These are phyloP conservation scores for Fistulinella cinereoalba DNA, from an alignment of 1,284 basidiomycete species.

Conservation along the genomic window DNA sequence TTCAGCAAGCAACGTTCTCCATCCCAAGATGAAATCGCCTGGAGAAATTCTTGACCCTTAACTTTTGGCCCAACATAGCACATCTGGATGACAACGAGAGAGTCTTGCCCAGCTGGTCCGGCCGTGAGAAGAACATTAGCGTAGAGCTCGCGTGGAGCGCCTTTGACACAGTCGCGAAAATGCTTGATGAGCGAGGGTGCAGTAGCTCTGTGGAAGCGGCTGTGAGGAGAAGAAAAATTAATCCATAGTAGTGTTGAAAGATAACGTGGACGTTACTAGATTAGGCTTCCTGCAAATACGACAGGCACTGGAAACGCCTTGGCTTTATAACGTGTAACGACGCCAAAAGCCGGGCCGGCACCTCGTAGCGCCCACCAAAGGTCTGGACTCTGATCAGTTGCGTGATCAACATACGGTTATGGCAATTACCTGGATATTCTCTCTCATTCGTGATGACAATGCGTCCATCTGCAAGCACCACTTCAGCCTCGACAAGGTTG, in stretches of 20 bases:
- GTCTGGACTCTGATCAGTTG: conserved; percentile 40
- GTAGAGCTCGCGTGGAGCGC: conserved; percentile 81
- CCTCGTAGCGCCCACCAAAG: conserved; percentile 91
- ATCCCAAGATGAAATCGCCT: conserved; percentile 84
- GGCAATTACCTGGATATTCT: conserved; percentile 55
- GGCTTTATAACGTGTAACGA: conserved; percentile 85
- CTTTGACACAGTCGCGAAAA: conserved; percentile 90
- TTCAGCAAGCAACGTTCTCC: conserved; percentile 79
- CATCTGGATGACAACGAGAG: conserved; percentile 85
- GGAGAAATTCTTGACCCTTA: conserved; percentile 74
- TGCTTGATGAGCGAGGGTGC: conserved; percentile 86
- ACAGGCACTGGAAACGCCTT: conserved; percentile 84
- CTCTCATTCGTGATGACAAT: conserved; percentile 69
- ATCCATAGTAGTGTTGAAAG: background rate
- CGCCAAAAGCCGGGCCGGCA: conserved; percentile 79
- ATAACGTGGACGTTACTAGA: conserved; percentile 60
- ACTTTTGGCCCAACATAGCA: conserved; percentile 78
- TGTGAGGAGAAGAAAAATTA: conserved; percentile 34
- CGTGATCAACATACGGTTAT: background rate
- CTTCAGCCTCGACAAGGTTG: conserved; percentile 81
- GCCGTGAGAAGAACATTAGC: conserved; percentile 88
- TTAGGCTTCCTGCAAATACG: conserved; percentile 86
- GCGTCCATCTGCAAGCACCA: conserved; percentile 77
- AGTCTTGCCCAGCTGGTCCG: conserved; percentile 76
- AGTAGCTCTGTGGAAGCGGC: conserved; percentile 80